These are phyloP conservation scores for Pterocarpus santalinus DNA, from an alignment of 306 rosid genomes.

Conservation along the genomic window DNA sequence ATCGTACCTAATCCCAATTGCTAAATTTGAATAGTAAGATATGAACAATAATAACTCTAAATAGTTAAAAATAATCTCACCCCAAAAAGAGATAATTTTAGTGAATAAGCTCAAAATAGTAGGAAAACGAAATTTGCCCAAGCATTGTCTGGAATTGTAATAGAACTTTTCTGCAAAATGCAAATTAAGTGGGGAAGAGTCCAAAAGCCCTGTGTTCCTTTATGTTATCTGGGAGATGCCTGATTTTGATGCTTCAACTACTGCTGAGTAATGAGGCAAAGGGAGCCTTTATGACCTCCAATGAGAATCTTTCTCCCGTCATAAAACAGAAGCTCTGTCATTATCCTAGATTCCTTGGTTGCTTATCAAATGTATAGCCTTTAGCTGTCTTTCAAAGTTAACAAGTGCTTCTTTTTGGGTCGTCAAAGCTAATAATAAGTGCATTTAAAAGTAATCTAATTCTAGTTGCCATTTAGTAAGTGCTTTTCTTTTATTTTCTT, in stretches of 20 bases:
- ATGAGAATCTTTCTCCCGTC: conserved; percentile 44
- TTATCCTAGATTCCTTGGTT: conserved; percentile 29
- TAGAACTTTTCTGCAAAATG: too few relatives aligned
- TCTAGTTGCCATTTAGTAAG: background rate
- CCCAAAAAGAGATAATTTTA: background rate
- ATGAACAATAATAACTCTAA: background rate
- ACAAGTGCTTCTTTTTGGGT: background rate
- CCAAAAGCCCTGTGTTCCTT: background rate
- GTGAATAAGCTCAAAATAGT: background rate
- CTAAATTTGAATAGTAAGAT: background rate
- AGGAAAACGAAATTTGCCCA: background rate
- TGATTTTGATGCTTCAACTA: conserved; percentile 52
- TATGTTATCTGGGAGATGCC: background rate
- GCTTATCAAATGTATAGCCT: conserved; percentile 33
- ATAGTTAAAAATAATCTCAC: background rate
- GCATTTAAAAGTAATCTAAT: conserved; percentile 6
- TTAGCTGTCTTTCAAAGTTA: conserved; percentile 39
- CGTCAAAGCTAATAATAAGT: background rate
- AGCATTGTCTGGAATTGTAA: too few relatives aligned
- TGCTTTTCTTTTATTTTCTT: background rate
- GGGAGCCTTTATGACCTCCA: conserved; percentile 32
- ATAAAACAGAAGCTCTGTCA: conserved; percentile 29
- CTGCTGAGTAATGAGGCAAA: conserved; percentile 33
- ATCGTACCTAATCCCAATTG: too few relatives aligned
- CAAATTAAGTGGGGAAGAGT: background rate